phyloP scores from a whole-genome alignment of 805 yeast species.

The Alloascoidea hylecoeti region DNA sequence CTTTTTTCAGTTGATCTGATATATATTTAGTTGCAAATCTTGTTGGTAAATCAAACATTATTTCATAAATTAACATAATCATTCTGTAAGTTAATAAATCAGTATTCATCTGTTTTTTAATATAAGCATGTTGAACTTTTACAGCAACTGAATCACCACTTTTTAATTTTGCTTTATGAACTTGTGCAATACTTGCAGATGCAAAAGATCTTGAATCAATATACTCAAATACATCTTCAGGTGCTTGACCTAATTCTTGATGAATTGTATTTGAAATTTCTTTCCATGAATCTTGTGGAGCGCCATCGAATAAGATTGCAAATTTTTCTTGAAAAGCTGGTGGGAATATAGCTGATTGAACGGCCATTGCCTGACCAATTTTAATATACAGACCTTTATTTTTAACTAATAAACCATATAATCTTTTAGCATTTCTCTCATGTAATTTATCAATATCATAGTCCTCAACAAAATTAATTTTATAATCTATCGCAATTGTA shows the following conservation, averaged over 20 bases:
- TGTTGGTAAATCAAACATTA: slow-evolving; percentile 49
- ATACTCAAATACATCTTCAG: slow-evolving; percentile 25
- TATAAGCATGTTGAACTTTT: slow-evolving; percentile 53
- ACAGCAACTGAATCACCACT: slow-evolving; percentile 43
- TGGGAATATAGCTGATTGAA: slow-evolving; percentile 60
- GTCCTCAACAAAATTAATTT: slow-evolving; percentile 30
- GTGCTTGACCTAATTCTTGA: slow-evolving; percentile 22
- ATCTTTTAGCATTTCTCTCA: slow-evolving; percentile 37
- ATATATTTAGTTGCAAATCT: slow-evolving; percentile 40
- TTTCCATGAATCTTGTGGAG: slow-evolving; percentile 42
- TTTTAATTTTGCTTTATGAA: slow-evolving; percentile 36
- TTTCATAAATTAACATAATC: slow-evolving; percentile 36
- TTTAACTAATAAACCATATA: slow-evolving; percentile 26
- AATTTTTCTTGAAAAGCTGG: slow-evolving; percentile 45
- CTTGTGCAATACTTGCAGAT: slow-evolving; percentile 66
- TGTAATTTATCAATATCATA: slow-evolving; percentile 41
- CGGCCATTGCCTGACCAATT: slow-evolving; percentile 68
- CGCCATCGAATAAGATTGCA: slow-evolving; percentile 46
- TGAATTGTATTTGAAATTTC: slow-evolving; percentile 16
- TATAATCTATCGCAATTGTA: slow-evolving; percentile 47
- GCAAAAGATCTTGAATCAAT: slow-evolving; percentile 52
- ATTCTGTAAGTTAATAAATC: slow-evolving; percentile 46
- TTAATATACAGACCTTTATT: slow-evolving; percentile 60
- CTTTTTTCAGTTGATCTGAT: slow-evolving; percentile 40
- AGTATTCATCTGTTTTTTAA: slow-evolving; percentile 40